Percentiles rank a stretch among this genome's conserved stretches.
Conservation (phyloP, 495 filamentous ascomycete species). For the Geopyxis carbonaria region DNA sequence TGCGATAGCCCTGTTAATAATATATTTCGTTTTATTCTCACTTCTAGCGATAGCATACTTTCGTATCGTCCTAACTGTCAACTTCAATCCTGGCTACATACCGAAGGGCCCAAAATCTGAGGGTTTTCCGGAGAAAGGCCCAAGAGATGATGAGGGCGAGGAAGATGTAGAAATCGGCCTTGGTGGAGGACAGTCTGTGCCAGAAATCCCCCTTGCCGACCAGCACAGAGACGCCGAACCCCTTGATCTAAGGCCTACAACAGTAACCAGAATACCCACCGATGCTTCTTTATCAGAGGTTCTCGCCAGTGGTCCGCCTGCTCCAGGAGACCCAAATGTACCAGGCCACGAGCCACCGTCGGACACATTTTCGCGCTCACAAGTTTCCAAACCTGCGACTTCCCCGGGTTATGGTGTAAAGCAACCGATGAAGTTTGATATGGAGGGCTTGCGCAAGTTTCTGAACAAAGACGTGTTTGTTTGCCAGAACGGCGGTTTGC, state of each 20-base stretch:
- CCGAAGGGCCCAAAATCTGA: conserved; percentile 36
- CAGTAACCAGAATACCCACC: too few species aligned
- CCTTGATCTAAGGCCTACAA: too few species aligned
- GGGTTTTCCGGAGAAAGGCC: neutral
- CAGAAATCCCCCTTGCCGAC: neutral
- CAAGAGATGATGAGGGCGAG: neutral
- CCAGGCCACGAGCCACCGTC: too few species aligned
- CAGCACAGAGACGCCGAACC: too few species aligned
- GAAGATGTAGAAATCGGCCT: neutral
- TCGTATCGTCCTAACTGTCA: conserved; percentile 47
- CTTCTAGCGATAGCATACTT: conserved; percentile 49
- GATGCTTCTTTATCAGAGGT: too few species aligned
- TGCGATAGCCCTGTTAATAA: conserved; percentile 50
- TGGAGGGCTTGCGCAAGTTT: too few species aligned
- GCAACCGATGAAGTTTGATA: too few species aligned
- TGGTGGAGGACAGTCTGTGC: neutral
- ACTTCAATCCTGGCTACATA: conserved; percentile 50
- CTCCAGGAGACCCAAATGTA: too few species aligned
- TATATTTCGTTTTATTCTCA: conserved; percentile 54
- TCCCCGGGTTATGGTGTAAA: too few species aligned
- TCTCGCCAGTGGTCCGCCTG: too few species aligned
- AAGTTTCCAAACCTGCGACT: too few species aligned
- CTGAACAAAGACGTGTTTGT: conserved; percentile 54
- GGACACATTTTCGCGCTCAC: too few species aligned
- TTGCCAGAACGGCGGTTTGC: conserved; percentile 60